These are phyloP conservation scores for Cantharellus anzutake DNA, from an alignment of 768 basidiomycete species.

Conservation along the genomic window DNA sequence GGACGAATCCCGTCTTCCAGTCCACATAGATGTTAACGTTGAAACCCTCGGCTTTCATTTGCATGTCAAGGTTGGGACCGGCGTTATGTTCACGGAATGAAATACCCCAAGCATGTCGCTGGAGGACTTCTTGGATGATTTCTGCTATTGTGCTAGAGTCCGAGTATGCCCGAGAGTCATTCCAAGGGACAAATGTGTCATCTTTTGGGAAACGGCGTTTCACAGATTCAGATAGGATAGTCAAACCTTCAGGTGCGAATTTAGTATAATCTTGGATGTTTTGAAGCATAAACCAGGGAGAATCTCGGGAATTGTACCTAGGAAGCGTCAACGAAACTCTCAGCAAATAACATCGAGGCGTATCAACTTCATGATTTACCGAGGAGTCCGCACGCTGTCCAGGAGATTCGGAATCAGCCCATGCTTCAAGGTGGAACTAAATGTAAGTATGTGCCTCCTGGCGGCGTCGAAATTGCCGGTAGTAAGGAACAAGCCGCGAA, in stretches of 20 bases:
- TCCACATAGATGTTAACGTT: conserved; percentile 88
- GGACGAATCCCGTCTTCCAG: conserved; percentile 81
- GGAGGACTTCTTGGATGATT: conserved; percentile 88
- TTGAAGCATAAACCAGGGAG: conserved; percentile 99
- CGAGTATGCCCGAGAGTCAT: conserved; percentile 67
- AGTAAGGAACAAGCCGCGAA: conserved; percentile 82
- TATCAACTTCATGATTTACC: conserved; percentile 26
- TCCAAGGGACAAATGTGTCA: conserved; percentile 85
- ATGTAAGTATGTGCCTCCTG: conserved; percentile 76
- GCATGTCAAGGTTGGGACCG: conserved; percentile 89
- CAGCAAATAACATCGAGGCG: neutral
- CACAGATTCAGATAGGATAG: conserved; percentile 61
- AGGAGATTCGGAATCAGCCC: conserved; percentile 91
- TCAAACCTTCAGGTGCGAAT: conserved; percentile 66
- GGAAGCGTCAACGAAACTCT: neutral
- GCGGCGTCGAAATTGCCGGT: conserved; percentile 81
- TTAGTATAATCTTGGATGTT: conserved; percentile 88
- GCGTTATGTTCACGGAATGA: conserved; percentile 93
- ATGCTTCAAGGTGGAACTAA: conserved; percentile 84
- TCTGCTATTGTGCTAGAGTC: conserved; percentile 78
- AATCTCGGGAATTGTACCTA: conserved; percentile 91
- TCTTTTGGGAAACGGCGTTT: conserved; percentile 90
- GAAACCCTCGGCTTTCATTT: conserved; percentile 88
- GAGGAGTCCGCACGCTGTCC: conserved; percentile 69
- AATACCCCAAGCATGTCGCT: conserved; percentile 84